Evolutionary conservation across 495 filamentous ascomycete genomes (phyloP), one percentile per base, ranked within the genome.

Genomic region (Trichoderma virens): DNA sequence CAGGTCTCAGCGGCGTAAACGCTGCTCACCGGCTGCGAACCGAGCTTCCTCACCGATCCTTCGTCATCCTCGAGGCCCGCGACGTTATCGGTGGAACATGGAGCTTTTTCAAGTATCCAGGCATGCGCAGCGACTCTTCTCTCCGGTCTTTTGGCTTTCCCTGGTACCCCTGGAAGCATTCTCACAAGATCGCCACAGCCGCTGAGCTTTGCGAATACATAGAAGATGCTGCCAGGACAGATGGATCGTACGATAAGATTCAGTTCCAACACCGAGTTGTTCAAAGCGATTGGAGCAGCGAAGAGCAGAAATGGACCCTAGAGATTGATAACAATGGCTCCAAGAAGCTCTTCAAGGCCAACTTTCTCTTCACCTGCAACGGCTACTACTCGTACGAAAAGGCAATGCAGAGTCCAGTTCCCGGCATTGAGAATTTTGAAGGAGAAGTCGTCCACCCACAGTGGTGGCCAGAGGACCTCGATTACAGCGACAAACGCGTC

Each of bases 1-100:
- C 89, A 1, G 89, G 90, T 27, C 83, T 93, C 66, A 88, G 85
- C 54, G 90, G 89, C 62, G 87, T 92, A 77, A 92, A 93, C 70
- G 76, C 85, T 51, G 89, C 79, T 9, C 91, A 92, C 67, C 82
- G 86, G 8, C 67, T 93, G 0, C 87, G 90, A 69, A 76, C 78
- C 1, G 73, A 84, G 65, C 70, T 86, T 5, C 86, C 89, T 0
- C 67, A 78, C 51, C 73, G 76, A 61, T 77, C 67, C 64, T 90
- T 84, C 69, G 76, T 82, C 39, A 80, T 92, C 63, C 78, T 91
- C 32, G 88, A 91, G 71, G 75, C 79, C 2, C 83, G 88, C 39
- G 68, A 75, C 60, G 75, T 73, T 3, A 75, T 90, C 5, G 88
- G 88, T 14, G 88, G 88, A 1, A 92, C 88, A 0, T 90, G 88